Evolutionary conservation across 2,329 filamentous ascomycete species (phyloP).

Genomic region (Huntiella savannae): DNA sequence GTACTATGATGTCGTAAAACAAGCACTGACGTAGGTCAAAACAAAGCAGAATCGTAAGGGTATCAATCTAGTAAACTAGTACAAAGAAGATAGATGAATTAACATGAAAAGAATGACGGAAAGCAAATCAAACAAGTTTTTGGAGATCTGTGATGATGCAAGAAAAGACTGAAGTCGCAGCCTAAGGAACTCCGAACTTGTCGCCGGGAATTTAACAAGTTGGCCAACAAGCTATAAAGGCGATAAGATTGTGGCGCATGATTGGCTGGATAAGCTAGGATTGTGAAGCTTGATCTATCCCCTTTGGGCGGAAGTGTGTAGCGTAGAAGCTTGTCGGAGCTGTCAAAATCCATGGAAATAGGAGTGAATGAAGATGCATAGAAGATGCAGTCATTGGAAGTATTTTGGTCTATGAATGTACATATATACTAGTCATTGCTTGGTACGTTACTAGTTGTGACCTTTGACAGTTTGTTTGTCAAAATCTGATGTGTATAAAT

Average conservation of each 20-base stretch:
- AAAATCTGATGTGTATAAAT: neutral
- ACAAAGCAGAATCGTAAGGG: neutral
- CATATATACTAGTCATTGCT: neutral
- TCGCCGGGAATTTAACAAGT: neutral
- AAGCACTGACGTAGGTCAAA: neutral
- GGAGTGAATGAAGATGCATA: no score
- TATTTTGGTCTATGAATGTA: no score
- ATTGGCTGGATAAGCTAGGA: conserved; percentile 9
- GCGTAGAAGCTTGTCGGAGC: neutral
- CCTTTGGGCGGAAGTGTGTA: neutral
- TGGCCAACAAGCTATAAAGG: conserved; percentile 3
- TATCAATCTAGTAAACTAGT: neutral
- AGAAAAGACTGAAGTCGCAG: neutral
- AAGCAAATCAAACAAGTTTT: neutral
- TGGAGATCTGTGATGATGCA: neutral
- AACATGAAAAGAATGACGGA: neutral
- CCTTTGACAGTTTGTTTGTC: neutral
- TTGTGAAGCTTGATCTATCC: neutral
- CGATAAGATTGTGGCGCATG: neutral
- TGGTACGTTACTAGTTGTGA: no score
- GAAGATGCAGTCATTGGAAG: no score
- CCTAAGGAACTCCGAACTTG: no score
- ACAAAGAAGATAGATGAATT: neutral
- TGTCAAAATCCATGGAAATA: no score
- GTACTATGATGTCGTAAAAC: neutral